Evolutionary conservation across 495 filamentous ascomycete species (phyloP), one percentile per base, ranked within the genome.

Genomic region (Bacidia rubella): DNA sequence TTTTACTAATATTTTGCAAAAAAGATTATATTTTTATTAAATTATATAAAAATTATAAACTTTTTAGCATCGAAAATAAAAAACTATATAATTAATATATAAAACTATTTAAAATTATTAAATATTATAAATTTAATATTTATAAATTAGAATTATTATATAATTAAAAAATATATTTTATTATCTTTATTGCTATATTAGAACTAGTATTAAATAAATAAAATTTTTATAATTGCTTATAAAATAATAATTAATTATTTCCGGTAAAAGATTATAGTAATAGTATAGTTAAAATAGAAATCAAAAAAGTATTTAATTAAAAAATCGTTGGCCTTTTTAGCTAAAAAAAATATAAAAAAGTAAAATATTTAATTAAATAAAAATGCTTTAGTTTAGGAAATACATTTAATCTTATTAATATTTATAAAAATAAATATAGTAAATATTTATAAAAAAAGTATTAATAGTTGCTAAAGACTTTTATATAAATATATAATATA

Each of bases 401-500:
- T 11, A 19, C 22, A 24, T 23, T 23, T 22, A 48, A 15, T 26
- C 22, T 48, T 25, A 48, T 25, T 48, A 25, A 44, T 9, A 44
- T 9, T 17, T 48, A 48, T 48, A 4, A 5, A 23, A 48, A 23
- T 23, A 48, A 44, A 20, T 44, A 44, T 44, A 44, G 20, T 17
- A 20, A 9, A 9, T 20, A 17, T n/a, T 48, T 48, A 22, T n/a
- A n/a, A 26, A 11, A 27, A 29, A 12, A 22, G 12, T 44, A 49
- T 38, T 1, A 38, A 21, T 20, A n/a, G n/a, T n/a, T n/a, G n/a
- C 21, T 22, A 49, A 49, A 40, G 24, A 27, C 24, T 27, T 21
- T 38, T 43, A 40, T 26, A 39, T 23, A 19, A 9, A 2, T 40
- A 12, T 39, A 54, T 49, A 38, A 17, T 49, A 50, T 39, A 49